These are phyloP conservation scores for Porphyrellus cyaneotinctus DNA, from an alignment of 768 basidiomycete genomes.

Conservation along the genomic window DNA sequence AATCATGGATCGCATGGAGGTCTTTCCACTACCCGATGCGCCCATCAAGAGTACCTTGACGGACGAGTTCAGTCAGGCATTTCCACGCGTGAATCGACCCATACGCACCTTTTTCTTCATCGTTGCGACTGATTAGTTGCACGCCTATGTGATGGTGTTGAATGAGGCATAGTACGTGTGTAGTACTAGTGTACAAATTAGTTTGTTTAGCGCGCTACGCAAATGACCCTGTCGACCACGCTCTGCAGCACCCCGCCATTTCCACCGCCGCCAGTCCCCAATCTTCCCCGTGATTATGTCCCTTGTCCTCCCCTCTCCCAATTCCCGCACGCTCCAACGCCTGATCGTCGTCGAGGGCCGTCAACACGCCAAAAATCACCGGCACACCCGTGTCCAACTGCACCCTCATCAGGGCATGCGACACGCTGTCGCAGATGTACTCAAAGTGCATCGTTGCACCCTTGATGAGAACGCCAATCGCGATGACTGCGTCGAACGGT, in stretches of 20 bases:
- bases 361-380: constrained; percentile 95
- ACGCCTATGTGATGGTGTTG: too few relatives aligned
- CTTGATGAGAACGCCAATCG: constrained; percentile 97
- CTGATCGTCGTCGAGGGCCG: constrained; percentile 89
- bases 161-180: not conserved
- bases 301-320: constrained; percentile 60
- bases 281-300: constrained; percentile 97
- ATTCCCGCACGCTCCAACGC: constrained; percentile 93
- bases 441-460: constrained; percentile 99
- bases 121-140: too few relatives aligned
- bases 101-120: constrained; percentile 33
- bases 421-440: constrained; percentile 93
- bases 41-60: constrained; percentile 94
- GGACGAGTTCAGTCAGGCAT: not conserved
- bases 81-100: not conserved
- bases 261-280: constrained; percentile 98
- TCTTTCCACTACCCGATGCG: constrained; percentile 90
- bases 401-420: constrained; percentile 91
- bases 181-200: too few relatives aligned
- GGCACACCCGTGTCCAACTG: constrained; percentile 92
- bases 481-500: constrained; percentile 94
- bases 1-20: constrained; percentile 98
- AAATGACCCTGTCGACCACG: constrained; percentile 72
- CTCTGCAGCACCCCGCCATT: constrained; percentile 65
- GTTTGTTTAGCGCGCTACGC: constrained; percentile 6